Evolutionary conservation across 371 early-diverging fungal species (phyloP), one percentile per base, ranked within the genome.

Genomic region (Entomophthora muscae): DNA sequence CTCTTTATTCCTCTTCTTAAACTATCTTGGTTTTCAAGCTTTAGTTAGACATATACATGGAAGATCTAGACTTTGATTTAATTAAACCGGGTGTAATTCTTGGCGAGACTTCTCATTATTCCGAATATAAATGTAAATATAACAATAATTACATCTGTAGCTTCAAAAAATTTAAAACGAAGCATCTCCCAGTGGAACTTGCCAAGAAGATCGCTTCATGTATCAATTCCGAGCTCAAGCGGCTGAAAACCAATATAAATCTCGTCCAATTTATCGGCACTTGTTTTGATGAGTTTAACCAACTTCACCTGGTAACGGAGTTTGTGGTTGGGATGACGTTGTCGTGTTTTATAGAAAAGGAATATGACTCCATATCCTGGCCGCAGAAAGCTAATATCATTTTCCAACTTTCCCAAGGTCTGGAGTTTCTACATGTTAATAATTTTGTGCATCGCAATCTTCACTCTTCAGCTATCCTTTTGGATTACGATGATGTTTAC

Each of bases 361-460:
- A n/a, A 13, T 5, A 13, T 31, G 13, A 57, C 27, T 17, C 27
- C 10, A 57, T 28, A 28, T 29, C 57, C 26, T 63, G 52, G 52
- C 30, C 26, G 7, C 13, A 13, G 5, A 52, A 52, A 31, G 54
- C 30, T 13, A 63, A 53, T 1, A 42, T 63, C 2, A 22, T 22
- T 12, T 52, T 23, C 27, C 63, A 63, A 53, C 23, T 63, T 12
- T 26, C 63, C 22, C 22, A 26, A 30, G 63, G 63, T 23, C 22
- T 63, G 24, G 63, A 63, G 22, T 63, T 53, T 31, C 31, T 63
- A n/a, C 63, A 63, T 31, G 23, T 52, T 3, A 26, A 63, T 31
- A 52, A 52, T 26, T 28, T 52, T 30, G 63, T 54, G 3, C 63
- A 63, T 63, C 17, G 63, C 28, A 54, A 63, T 52, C 53, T 63